These are phyloP conservation scores for Ogataea haglerorum DNA, from an alignment of 805 yeast species.

Conservation along the genomic window DNA sequence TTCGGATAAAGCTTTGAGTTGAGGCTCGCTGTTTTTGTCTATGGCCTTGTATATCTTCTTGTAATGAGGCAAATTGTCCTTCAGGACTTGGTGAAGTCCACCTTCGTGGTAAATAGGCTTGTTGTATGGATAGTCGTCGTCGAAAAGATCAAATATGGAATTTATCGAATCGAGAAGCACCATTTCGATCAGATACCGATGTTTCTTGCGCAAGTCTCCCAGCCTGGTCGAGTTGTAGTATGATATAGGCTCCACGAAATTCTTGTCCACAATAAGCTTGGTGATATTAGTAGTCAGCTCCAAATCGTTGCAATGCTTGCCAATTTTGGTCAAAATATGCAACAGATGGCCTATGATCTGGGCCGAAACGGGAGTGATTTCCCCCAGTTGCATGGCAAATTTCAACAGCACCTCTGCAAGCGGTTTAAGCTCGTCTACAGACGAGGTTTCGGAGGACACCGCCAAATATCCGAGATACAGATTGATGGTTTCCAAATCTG, in stretches of 20 bases:
- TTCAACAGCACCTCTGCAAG: constrained; percentile 4
- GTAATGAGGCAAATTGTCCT: constrained; percentile 43
- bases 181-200: constrained; percentile 25
- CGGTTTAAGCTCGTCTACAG: constrained; percentile 3
- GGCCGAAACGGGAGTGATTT: constrained; percentile 11
- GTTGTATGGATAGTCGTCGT: constrained; percentile 74
- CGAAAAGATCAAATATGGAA: constrained; percentile 71
- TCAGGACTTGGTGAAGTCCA: constrained; percentile 42
- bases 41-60: constrained; percentile 55
- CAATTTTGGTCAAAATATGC: constrained; percentile 27
- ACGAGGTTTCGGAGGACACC: constrained; percentile 12
- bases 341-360: constrained; percentile 21
- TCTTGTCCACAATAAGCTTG: constrained; percentile 27
- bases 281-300: constrained; percentile 20
- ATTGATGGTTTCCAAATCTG: constrained; percentile 16
- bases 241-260: constrained; percentile 19
- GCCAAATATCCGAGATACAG: constrained; percentile 19
- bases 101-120: constrained; percentile 58
- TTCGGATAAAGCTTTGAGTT: constrained; percentile 59
- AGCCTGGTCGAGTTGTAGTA: constrained; percentile 13
- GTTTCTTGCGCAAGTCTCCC: constrained; percentile 26
- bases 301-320: constrained; percentile 19
- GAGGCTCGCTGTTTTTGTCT: constrained; percentile 59
- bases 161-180: constrained; percentile 56
- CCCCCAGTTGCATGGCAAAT: constrained; percentile 4